Base-by-base conservation (phyloP, 106 monocot genomes). In the Alisma plantagoaquatica region DNA sequence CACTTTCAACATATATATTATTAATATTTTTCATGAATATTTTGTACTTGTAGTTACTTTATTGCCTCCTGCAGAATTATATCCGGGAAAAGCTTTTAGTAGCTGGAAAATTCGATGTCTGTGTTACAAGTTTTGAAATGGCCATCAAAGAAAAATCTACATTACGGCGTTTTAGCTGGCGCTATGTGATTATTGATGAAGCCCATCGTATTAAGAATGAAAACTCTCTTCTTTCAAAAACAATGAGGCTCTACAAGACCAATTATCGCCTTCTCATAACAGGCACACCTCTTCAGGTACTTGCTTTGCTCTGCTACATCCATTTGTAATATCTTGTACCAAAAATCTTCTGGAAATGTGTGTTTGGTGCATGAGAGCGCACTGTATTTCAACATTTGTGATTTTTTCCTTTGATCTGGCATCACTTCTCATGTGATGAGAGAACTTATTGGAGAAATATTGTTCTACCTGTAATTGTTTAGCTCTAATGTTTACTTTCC, bases 221-320 rank as follows among this genome's bases (percentile, higher is more conserved):
- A 50, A 83, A 93, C 47, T 93, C 87, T 57, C 79, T 87, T 46
- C 92, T 93, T 23, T 87, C 92, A 4, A 98, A 98, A 51, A 98
- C 96, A 43, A 89, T 98, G 96, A 81, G 96, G 48, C 51, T 98
- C 10, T 98, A 81, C 31, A 65, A 65, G 63, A 82, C 89, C 24
- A 98, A 98, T 57, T 98, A 85, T 66, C 84, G 96, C 20, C 77
- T 98, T 53, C 96, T 98, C 35, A 89, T 98, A 48, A 98, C 96
- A 0, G 96, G 96, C 32, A 98, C 96, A 15, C 96, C 96, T 64
- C 81, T 98, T 50, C 96, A 98, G 89, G 96, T 96, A 30, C 0
- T 2, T 52, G 33, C 25, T 28, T 42, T n/a, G n/a, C n/a, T n/a
- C n/a, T n/a, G n/a, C n/a, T n/a, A n/a, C n/a, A n/a, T n/a, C n/a